Percentiles rank a stretch among this genome's conserved stretches.
phyloP scores from a whole-genome alignment of 2,329 filamentous ascomycete species.

The Myriosclerotinia curreyana region DNA sequence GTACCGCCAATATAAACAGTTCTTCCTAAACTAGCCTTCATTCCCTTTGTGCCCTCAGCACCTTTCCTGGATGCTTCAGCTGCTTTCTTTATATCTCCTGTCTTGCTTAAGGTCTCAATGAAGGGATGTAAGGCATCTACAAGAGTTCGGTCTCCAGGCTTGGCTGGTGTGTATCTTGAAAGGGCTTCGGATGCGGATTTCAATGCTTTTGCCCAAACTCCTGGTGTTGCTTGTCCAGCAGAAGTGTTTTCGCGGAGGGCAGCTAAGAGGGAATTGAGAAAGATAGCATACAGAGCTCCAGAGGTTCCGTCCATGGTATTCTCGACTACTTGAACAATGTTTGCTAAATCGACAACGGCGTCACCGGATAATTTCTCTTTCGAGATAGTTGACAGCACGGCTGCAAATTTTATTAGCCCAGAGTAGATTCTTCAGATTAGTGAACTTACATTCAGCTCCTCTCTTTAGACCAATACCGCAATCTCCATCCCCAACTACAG shows the following conservation, averaged over 20 bases:
- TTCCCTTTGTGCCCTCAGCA: conserved; percentile 81
- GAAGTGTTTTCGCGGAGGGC: conserved; percentile 39
- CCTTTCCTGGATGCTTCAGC: conserved; percentile 72
- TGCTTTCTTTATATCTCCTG: conserved; percentile 66
- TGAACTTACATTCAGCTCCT: conserved; percentile 54
- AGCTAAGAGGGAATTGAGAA: conserved; percentile 66
- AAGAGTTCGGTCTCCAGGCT: conserved; percentile 83
- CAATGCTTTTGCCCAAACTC: conserved; percentile 62
- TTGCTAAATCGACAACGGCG: conserved; percentile 56
- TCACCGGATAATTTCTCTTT: conserved; percentile 51
- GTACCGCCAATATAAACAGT: conserved; percentile 78
- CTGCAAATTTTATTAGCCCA: conserved; percentile 33
- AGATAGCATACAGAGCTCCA: conserved; percentile 74
- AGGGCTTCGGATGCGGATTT: conserved; percentile 68
- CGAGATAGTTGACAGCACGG: conserved; percentile 46
- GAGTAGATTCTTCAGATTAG: background rate
- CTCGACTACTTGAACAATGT: conserved; percentile 63
- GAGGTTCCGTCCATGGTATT: conserved; percentile 71
- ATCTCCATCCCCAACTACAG: conserved; percentile 69
- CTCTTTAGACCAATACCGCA: conserved; percentile 68
- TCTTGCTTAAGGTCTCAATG: conserved; percentile 64
- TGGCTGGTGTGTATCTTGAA: conserved; percentile 81
- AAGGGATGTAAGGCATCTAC: conserved; percentile 90
- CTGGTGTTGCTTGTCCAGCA: conserved; percentile 42
- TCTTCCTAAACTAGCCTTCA: conserved; percentile 84